These are phyloP conservation scores for Ceratocystis colombiana DNA, from an alignment of 2,329 filamentous ascomycete species.

Conservation along the genomic window DNA sequence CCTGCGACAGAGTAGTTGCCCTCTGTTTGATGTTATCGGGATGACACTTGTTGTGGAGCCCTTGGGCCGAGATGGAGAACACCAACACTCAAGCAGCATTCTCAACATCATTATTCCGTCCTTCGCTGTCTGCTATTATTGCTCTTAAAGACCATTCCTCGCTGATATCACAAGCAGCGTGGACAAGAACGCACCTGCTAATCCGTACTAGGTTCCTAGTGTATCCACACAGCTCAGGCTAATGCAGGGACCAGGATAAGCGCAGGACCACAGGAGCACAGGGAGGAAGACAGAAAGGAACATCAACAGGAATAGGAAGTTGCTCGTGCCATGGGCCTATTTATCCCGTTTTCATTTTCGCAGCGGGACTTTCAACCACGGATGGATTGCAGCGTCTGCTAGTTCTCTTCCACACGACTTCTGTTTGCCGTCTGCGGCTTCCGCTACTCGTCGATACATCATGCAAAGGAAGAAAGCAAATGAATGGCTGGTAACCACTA, in stretches of 20 bases:
- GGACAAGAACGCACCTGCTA: neutral
- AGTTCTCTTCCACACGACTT: neutral
- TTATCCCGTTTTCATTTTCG: neutral
- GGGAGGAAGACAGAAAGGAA: constrained; percentile 2
- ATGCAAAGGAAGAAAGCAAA: neutral
- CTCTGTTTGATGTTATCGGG: neutral
- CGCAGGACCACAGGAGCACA: neutral
- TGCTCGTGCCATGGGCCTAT: constrained; percentile 5
- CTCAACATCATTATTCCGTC: neutral
- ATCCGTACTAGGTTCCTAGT: neutral
- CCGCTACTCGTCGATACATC: neutral
- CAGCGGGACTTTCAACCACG: neutral
- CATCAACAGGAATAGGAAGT: neutral
- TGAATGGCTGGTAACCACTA: constrained; percentile 9
- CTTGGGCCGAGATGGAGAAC: neutral
- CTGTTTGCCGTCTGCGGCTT: neutral
- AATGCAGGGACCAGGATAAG: constrained; percentile 13
- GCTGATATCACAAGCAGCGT: neutral
- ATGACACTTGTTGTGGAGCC: too few species aligned
- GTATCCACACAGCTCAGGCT: neutral
- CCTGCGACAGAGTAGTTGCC: neutral
- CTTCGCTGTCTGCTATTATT: neutral
- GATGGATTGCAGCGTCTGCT: neutral
- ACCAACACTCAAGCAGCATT: too few species aligned
- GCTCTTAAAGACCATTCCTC: neutral